A percentile compares a stretch with the other conserved stretches of the same genome.
Evolutionary conservation across 306 rosid species (phyloP).

Genomic region (Dryas alaskensis): DNA sequence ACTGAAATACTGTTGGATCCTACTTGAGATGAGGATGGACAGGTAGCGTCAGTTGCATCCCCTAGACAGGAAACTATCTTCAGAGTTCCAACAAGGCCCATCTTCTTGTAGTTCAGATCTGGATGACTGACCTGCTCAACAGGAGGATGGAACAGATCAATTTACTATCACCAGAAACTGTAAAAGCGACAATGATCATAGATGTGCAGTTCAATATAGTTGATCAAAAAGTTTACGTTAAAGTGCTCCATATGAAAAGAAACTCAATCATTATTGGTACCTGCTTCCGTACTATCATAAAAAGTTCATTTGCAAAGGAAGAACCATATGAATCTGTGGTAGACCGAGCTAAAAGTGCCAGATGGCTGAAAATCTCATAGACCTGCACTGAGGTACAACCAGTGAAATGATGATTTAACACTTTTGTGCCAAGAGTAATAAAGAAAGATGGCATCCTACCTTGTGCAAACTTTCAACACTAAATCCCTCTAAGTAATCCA

Average conservation of each 20-base stretch:
- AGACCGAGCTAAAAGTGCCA: constrained; percentile 35
- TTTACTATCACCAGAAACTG: background rate
- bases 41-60: constrained; percentile 22
- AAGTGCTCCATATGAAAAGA: background rate
- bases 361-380: constrained; percentile 42
- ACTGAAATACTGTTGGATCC: background rate
- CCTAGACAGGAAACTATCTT: constrained; percentile 41
- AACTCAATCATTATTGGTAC: constrained; percentile 11
- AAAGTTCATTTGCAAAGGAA: constrained; percentile 39
- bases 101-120: constrained; percentile 40
- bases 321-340: constrained; percentile 28
- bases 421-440: background rate
- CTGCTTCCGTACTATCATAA: constrained; percentile 44
- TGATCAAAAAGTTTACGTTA: background rate
- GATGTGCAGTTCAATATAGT: constrained; percentile 4
- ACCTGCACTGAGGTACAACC: constrained; percentile 29
- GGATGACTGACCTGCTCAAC: constrained; percentile 31
- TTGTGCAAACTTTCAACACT: constrained; percentile 39
- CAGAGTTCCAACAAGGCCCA: constrained; percentile 44
- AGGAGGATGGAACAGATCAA: constrained; percentile 15
- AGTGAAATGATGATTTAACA: constrained; percentile 12
- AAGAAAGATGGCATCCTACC: constrained; percentile 21
- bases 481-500: constrained; percentile 47
- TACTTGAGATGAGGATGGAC: constrained; percentile 30
- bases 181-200: background rate